Conservation (phyloP, 208 protist genomes). For the Leishmania tarentolae region DNA sequence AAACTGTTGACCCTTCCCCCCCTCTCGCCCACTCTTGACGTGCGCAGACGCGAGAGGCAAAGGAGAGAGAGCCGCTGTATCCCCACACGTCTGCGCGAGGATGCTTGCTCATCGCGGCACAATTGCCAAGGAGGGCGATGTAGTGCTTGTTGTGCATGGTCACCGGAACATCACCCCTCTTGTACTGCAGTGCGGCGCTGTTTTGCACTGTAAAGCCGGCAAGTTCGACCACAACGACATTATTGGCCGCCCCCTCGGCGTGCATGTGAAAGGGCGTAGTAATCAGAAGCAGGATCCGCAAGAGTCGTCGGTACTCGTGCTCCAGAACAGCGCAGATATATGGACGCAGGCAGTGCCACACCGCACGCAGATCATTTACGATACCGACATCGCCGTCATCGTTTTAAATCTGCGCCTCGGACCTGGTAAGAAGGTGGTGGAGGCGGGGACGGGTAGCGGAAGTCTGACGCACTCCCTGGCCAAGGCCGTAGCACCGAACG, state of each 20-base stretch:
- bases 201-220: conserved; percentile 81
- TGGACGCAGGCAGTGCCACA: conserved; percentile 91
- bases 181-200: conserved; percentile 49
- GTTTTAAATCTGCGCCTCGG: conserved; percentile 71
- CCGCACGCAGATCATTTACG: conserved; percentile 93
- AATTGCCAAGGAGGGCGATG: conserved; percentile 71
- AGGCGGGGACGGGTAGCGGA: conserved; percentile 92
- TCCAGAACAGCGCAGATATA: conserved; percentile 87
- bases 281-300: conserved; percentile 60
- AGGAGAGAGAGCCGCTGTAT: not conserved
- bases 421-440: conserved; percentile 76
- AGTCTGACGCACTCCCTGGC: conserved; percentile 88
- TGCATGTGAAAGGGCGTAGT: conserved; percentile 61
- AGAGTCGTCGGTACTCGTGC: conserved; percentile 54
- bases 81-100: not conserved
- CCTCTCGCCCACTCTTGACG: not conserved
- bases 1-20: not conserved
- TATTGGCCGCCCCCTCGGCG: conserved; percentile 70
- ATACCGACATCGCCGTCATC: conserved; percentile 91
- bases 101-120: conserved; percentile 59
- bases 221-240: conserved; percentile 87
- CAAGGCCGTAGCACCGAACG: conserved; percentile 77
- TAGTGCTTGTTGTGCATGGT: conserved; percentile 74
- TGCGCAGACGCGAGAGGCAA: not conserved
- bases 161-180: conserved; percentile 74